Evolutionary conservation across 2,329 filamentous ascomycete species (phyloP), one percentile per base, ranked within the genome.

Genomic region (Colletotrichum nymphaeae): DNA sequence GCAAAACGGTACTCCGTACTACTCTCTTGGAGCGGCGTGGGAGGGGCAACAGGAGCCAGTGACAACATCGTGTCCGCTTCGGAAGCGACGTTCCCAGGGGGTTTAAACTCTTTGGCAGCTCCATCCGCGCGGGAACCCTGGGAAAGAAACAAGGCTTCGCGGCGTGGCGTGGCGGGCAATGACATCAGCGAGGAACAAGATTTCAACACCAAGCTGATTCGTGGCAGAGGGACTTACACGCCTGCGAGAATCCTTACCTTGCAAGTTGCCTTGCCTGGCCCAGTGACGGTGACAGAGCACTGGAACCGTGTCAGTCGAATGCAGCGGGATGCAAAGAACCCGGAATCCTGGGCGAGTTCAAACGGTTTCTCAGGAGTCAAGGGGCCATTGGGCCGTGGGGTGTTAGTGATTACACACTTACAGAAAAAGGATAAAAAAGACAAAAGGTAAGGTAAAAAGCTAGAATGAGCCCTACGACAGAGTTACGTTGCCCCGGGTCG

Each of bases 21-120:
- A 1, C 12, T 35, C 5, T 42, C 37, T 42, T 42, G 42, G 42
- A 9, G 42, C 42, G 42, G 42, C 42, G 16, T 1, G 42, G 7
- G 42, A 9, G 42, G 42, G 42, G 42, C 19, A 46, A 46, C 2
- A 46, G 19, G 42, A 42, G 16, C 37, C 42, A 49, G 24, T 70
- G 70, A 73, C 70, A 67, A 59, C 70, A 73, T 73, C 26, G 42
- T 35, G 57, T 59, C 58, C 66, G 55, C 55, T 70, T 62, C 56
- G 11, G 14, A 49, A 12, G 69, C 53, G 52, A 63, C 60, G 60
- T 30, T 57, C 52, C 62, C 70, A 73, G 67, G 67, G 37, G 19
- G 8, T 35, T 32, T 30, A 42, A n/a, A 9, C 7, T 19, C 55
- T 67, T 49, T n/a, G 22, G 19, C 60, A 32, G 28, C 22, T 19